Conservation (phyloP, 768 basidiomycete genomes). For the Paxillus ammoniavirescens region DNA sequence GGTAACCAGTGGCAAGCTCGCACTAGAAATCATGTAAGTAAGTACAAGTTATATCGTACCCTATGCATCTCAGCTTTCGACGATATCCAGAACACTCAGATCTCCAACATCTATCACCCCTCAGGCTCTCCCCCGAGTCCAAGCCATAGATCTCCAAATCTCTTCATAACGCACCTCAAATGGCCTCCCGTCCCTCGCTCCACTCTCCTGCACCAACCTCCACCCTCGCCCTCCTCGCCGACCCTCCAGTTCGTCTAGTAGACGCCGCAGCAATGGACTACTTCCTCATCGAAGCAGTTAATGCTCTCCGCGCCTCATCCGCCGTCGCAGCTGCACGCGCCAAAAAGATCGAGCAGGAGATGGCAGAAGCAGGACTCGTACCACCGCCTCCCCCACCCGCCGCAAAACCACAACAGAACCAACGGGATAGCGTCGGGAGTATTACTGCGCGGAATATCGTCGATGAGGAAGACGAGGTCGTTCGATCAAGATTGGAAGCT, state of each 20-base stretch:
- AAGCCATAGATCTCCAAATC: not conserved
- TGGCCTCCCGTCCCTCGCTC: conserved; percentile 35
- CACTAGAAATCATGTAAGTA: not conserved
- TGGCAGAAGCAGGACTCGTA: conserved; percentile 76
- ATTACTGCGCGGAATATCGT: conserved; percentile 13
- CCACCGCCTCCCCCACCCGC: conserved; percentile 46
- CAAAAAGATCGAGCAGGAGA: conserved; percentile 72
- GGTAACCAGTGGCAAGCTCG: no score
- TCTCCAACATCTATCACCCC: no score
- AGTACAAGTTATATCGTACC: not conserved
- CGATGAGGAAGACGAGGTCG: conserved; percentile 68
- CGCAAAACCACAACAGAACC: conserved; percentile 29
- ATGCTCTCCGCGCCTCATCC: conserved; percentile 71
- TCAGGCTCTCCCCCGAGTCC: not conserved
- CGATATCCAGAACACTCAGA: not conserved
- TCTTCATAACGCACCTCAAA: conserved; percentile 1
- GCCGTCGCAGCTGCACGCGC: conserved; percentile 65
- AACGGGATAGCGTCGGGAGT: conserved; percentile 38
- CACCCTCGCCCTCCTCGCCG: conserved; percentile 54
- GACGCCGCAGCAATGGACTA: conserved; percentile 80
- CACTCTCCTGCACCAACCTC: conserved; percentile 25
- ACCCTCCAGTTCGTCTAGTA: conserved; percentile 59
- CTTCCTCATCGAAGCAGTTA: conserved; percentile 79
- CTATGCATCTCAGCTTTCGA: not conserved
- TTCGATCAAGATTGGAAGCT: conserved; percentile 68